A percentile compares a stretch with the other conserved stretches of the same genome.
Evolutionary conservation across 2,329 filamentous ascomycete species (phyloP).

Genomic region (Aureobasidium mangrovei): DNA sequence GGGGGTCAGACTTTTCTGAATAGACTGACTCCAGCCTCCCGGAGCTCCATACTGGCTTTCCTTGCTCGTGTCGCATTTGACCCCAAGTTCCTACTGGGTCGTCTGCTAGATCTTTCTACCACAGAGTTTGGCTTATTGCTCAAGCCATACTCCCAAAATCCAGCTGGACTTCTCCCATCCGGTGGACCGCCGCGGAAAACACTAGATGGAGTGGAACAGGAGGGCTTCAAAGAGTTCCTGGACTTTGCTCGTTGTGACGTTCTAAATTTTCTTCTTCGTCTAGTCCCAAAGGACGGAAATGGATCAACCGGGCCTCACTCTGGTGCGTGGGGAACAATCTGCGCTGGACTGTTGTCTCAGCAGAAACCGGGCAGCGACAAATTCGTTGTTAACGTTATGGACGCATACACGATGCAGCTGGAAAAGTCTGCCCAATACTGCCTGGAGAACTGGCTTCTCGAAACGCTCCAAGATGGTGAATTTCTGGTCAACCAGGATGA

Average conservation of each 20-base stretch:
- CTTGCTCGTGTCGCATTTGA: slow-evolving; percentile 76
- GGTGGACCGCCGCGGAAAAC: slow-evolving; percentile 34
- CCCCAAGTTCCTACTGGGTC: slow-evolving; percentile 75
- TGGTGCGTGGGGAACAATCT: slow-evolving; percentile 82
- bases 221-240: slow-evolving; percentile 70
- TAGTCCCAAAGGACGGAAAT: background rate
- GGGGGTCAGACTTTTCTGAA: slow-evolving; percentile 44
- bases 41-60: slow-evolving; percentile 69
- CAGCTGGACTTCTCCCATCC: slow-evolving; percentile 34
- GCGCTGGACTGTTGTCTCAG: slow-evolving; percentile 72
- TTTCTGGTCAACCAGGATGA: slow-evolving; percentile 82
- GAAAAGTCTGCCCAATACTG: slow-evolving; percentile 85
- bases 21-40: slow-evolving; percentile 65
- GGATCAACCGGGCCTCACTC: slow-evolving; percentile 24
- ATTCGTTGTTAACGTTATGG: slow-evolving; percentile 74
- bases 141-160: background rate
- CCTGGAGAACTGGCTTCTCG: slow-evolving; percentile 91
- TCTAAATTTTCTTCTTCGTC: slow-evolving; percentile 72
- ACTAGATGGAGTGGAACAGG: slow-evolving; percentile 43
- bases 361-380: slow-evolving; percentile 68
- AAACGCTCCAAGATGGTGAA: slow-evolving; percentile 83
- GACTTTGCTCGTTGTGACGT: slow-evolving; percentile 86
- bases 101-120: slow-evolving; percentile 66
- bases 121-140: slow-evolving; percentile 54
- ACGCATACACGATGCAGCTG: slow-evolving; percentile 77